Evolutionary conservation across 139 green algal genomes (phyloP).

Genomic region (Mesotaenium endlicherianum): DNA sequence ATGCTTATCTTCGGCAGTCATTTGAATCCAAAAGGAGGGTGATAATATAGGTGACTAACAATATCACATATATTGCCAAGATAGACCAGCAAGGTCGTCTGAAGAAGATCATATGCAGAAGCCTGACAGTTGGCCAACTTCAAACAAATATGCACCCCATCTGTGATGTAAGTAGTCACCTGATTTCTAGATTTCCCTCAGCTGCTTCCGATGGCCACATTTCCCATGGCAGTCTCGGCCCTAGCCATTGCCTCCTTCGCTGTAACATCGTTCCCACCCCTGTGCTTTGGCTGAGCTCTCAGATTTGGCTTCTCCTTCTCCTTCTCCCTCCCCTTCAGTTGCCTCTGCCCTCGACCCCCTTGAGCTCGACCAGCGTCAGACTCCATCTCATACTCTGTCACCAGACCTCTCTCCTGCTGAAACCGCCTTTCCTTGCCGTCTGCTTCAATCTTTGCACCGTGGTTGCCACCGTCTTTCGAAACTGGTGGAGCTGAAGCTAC

Average conservation of each 20-base stretch:
- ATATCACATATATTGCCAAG: too few species aligned
- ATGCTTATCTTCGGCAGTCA: too few species aligned
- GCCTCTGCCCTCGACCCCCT: neutral
- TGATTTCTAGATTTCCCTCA: too few species aligned
- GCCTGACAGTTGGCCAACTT: too few species aligned
- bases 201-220: conserved; percentile 8
- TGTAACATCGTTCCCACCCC: neutral
- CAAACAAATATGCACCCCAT: too few species aligned
- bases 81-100: too few species aligned
- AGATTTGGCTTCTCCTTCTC: neutral
- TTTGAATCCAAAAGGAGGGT: too few species aligned
- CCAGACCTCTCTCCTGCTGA: neutral
- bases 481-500: neutral
- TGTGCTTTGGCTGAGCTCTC: neutral
- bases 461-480: neutral
- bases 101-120: too few species aligned
- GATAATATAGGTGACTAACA: too few species aligned
- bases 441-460: neutral
- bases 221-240: conserved; percentile 4
- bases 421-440: neutral
- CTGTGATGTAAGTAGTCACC: too few species aligned
- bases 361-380: neutral
- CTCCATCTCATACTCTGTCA: neutral
- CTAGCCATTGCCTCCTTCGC: neutral
- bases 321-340: neutral